Conservation (phyloP, 495 filamentous ascomycete genomes). For the Recurvomyces mirabilis region DNA sequence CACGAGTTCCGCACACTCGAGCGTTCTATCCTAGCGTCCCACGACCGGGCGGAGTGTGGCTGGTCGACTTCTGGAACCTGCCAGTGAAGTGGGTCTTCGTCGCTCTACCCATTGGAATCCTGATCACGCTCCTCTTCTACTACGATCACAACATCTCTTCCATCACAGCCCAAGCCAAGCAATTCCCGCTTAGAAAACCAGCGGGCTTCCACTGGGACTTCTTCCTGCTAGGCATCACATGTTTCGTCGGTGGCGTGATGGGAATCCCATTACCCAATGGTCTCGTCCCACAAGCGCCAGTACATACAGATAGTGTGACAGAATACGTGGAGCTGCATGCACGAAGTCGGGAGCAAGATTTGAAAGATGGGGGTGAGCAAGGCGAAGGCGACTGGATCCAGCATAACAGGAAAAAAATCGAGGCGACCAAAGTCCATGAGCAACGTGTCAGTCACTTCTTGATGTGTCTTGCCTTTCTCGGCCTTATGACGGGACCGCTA, state of each 20-base stretch:
- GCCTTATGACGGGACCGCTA: conserved; percentile 79
- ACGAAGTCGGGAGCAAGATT: conserved; percentile 24
- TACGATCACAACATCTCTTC: conserved; percentile 57
- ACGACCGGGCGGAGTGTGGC: conserved; percentile 49
- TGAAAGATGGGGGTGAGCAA: conserved; percentile 26
- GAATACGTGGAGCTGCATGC: conserved; percentile 16
- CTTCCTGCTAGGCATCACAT: conserved; percentile 83
- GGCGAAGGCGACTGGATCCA: conserved; percentile 31
- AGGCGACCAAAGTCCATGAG: conserved; percentile 63
- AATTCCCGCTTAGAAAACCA: conserved; percentile 84
- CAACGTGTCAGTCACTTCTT: conserved; percentile 80
- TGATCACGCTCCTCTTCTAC: conserved; percentile 82
- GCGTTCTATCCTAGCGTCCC: conserved; percentile 75
- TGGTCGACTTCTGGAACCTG: conserved; percentile 83
- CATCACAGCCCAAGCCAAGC: conserved; percentile 82
- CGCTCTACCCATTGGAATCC: conserved; percentile 75
- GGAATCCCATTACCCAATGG: conserved; percentile 89
- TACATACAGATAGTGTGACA: conserved; percentile 55
- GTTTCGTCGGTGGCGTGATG: conserved; percentile 68
- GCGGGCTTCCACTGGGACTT: conserved; percentile 95
- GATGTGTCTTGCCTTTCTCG: conserved; percentile 72
- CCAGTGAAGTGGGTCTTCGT: conserved; percentile 64
- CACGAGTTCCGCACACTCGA: conserved; percentile 28
- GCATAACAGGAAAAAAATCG: conserved; percentile 46
- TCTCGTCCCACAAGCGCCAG: conserved; percentile 69